Evolutionary conservation across 768 basidiomycete genomes (phyloP).

Genomic region (Goffeauzyma gilvescens): DNA sequence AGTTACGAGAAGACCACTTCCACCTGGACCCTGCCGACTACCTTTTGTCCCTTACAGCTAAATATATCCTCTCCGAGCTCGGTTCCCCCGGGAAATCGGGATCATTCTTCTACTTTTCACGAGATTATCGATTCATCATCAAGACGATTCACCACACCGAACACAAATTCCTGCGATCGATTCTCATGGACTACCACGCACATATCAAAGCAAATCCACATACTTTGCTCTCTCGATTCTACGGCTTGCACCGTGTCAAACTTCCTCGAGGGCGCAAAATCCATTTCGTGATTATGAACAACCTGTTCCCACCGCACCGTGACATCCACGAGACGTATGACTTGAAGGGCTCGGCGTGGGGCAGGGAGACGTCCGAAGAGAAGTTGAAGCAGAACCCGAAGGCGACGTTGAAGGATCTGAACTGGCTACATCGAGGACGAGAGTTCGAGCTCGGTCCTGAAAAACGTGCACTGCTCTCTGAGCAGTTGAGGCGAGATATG

Average conservation of each 20-base stretch:
- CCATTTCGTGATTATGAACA: constrained; percentile 99
- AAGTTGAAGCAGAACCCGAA: constrained; percentile 56
- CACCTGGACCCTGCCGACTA: constrained; percentile 94
- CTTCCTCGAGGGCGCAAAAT: constrained; percentile 83
- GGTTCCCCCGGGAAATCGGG: constrained; percentile 97
- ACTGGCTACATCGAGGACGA: constrained; percentile 72
- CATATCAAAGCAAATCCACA: constrained; percentile 83
- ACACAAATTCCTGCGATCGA: constrained; percentile 74
- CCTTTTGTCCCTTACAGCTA: constrained; percentile 82
- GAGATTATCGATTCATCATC: constrained; percentile 98
- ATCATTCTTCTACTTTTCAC: constrained; percentile 96
- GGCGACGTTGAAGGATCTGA: constrained; percentile 84
- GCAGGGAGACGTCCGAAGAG: constrained; percentile 69
- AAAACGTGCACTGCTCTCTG: constrained; percentile 72
- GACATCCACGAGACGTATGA: constrained; percentile 97
- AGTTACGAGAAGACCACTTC: constrained; percentile 82
- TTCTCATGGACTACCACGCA: constrained; percentile 63
- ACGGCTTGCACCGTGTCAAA: constrained; percentile 93
- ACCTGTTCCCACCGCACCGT: constrained; percentile 89
- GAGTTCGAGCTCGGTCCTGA: constrained; percentile 83
- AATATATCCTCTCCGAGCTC: constrained; percentile 93
- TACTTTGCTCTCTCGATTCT: constrained; percentile 80
- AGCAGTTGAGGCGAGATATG: constrained; percentile 72
- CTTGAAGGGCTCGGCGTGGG: constrained; percentile 83
- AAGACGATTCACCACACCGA: constrained; percentile 92